phyloP scores from a whole-genome alignment of 495 filamentous ascomycete genomes.

The Bryoglossum gracile region DNA sequence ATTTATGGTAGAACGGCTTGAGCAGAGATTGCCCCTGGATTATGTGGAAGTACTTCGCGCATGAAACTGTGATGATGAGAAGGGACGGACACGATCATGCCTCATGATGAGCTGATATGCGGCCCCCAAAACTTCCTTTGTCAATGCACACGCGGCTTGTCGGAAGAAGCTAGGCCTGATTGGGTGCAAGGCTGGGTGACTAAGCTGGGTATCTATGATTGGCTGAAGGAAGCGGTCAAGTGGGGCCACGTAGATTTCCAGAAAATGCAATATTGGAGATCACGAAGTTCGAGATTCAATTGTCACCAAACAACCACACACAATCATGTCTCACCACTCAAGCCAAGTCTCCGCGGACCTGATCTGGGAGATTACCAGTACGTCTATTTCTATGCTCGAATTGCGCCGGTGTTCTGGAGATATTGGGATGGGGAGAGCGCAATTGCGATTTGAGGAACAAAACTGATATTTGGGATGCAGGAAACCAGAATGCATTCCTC shows the following conservation, averaged over 20 bases:
- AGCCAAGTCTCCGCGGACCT: slow-evolving; percentile 72
- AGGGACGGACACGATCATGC: background rate
- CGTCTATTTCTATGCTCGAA: slow-evolving; percentile 30
- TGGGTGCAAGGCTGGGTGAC: background rate
- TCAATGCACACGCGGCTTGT: no score
- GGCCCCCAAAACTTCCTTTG: no score
- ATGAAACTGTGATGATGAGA: background rate
- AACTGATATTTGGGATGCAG: slow-evolving; percentile 38
- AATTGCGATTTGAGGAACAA: background rate
- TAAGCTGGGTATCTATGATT: slow-evolving; percentile 3
- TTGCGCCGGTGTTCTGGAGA: background rate
- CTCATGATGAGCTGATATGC: no score
- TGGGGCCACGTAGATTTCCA: no score
- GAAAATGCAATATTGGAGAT: no score
- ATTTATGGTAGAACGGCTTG: slow-evolving; percentile 1
- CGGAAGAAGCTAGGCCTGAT: background rate
- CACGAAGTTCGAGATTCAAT: slow-evolving; percentile 22
- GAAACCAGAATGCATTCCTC: slow-evolving; percentile 74
- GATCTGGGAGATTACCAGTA: slow-evolving; percentile 87
- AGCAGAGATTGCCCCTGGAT: background rate
- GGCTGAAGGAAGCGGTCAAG: background rate
- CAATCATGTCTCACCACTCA: slow-evolving; percentile 38
- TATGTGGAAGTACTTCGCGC: background rate
- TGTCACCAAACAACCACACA: slow-evolving; percentile 30
- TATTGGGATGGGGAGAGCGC: background rate